Evolutionary conservation across 176 grass and related monocot species (phyloP).

Genomic region (Zea luxurians): DNA sequence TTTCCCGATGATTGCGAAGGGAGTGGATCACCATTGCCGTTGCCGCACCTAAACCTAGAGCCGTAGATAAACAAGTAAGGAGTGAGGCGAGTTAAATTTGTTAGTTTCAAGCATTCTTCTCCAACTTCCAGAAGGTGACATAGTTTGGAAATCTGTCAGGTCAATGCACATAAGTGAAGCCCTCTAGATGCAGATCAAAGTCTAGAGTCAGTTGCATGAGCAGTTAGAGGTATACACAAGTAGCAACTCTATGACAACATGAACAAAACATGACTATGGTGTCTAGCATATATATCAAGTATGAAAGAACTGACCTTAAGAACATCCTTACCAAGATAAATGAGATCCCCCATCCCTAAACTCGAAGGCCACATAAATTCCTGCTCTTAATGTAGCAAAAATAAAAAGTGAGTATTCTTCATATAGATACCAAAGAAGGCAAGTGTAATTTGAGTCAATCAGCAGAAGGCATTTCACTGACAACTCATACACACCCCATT

Average conservation of each 20-base stretch:
- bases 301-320: no score
- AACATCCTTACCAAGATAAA: no score
- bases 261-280: no score
- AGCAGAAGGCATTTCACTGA: no score
- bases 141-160: constrained; percentile 29
- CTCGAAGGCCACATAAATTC: no score
- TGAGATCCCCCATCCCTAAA: no score
- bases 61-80: constrained; percentile 60
- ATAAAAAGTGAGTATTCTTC: no score
- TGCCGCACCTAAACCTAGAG: constrained; percentile 32
- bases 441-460: no score
- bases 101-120: neutral
- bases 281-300: neutral
- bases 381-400: no score
- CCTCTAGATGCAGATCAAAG: constrained; percentile 92
- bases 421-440: no score
- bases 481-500: no score
- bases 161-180: constrained; percentile 72
- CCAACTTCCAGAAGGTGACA: neutral
- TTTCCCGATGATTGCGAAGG: constrained; percentile 32
- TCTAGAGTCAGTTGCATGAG: constrained; percentile 81
- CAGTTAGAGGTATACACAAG: constrained; percentile 70
- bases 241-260: neutral
- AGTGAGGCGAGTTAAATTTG: neutral
- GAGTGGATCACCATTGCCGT: constrained; percentile 25